Base-by-base conservation (phyloP, 2,329 filamentous ascomycete species). In the Aspergillus ochraceus region DNA sequence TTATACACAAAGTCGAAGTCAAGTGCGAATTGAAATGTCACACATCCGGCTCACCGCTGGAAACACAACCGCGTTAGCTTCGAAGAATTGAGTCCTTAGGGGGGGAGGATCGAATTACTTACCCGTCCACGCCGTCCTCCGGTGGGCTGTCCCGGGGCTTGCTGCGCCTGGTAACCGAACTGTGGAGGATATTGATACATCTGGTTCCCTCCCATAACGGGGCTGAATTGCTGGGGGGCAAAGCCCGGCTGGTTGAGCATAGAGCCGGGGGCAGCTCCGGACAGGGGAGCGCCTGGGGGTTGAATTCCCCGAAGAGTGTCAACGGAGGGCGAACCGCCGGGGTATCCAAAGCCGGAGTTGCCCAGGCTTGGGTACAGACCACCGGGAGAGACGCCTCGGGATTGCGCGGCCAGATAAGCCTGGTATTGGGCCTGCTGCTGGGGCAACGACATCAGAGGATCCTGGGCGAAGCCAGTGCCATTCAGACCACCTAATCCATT, bases 401-500 rank as follows among this genome's bases (percentile, higher is more conserved):
- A 68, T 66, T 81, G 76, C 59, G 81, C 68, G 49, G 82, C 80
- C 24, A 85, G 72, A 66, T 84, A 80, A 36, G 78, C 77, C 68
- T 86, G 85, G 66, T 87, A 87, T 67, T 87, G 85, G 30, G 84
- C 69, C 66, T 84, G 81, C 58, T 83, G 81, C 51, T 79, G 79
- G 17, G 74, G 75, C 50, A 82, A 70, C 47, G 78, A 76, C 50
- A 74, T 68, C 57, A 76, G 66, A 1, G 77, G 66, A 42, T 79
- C 78, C 59, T 76, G 77, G 26, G 70, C 64, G 59, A 75, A 79
- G 9, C 69, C 72, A 56, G 69, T 58, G 45, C 70, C 70, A 55
- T 74, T 74, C 4, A 72, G 60, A 26, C 65, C 65, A 29, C 66
- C 62, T 20, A 74, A 62, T 12, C 73, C 72, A 42, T 71, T 73